Conservation (phyloP, 2,329 filamentous ascomycete species). For the Colletotrichum euphorbiae region DNA sequence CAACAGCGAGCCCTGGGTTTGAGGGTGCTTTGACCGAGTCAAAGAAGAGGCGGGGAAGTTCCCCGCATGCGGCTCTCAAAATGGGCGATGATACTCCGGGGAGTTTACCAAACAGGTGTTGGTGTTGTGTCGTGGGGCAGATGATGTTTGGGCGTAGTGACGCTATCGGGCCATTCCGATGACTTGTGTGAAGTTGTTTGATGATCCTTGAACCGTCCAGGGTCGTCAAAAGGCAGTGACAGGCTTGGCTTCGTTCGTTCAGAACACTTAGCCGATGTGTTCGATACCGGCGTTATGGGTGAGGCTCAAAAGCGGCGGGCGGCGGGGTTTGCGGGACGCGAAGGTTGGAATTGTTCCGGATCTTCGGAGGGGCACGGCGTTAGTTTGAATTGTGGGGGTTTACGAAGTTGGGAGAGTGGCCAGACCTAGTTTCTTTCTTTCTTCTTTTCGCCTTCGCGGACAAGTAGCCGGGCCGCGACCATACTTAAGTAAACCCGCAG, state of each 20-base stretch:
- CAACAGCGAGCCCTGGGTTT: constrained; percentile 35
- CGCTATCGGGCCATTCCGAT: constrained; percentile 40
- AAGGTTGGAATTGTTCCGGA: too few species aligned
- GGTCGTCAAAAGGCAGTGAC: not conserved
- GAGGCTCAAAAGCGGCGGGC: constrained; percentile 24
- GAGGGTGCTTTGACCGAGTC: constrained; percentile 42
- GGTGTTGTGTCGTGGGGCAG: constrained; percentile 22
- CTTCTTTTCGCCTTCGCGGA: constrained; percentile 16
- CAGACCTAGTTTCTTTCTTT: constrained; percentile 9
- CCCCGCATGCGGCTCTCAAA: constrained; percentile 42
- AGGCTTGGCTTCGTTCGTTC: too few species aligned
- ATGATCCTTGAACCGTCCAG: not conserved
- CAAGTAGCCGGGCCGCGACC: constrained; percentile 30
- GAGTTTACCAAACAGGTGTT: constrained; percentile 39
- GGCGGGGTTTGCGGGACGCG: not conserved
- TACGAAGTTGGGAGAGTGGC: constrained; percentile 12
- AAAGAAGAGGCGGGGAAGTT: constrained; percentile 42
- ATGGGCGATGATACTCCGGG: constrained; percentile 31
- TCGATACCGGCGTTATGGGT: constrained; percentile 9
- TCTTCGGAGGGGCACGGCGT: not conserved
- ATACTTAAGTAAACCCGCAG: constrained; percentile 33
- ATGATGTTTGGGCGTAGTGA: constrained; percentile 27
- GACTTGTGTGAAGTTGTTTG: not conserved
- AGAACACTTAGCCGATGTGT: not conserved
- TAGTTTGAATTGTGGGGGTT: not conserved